Evolutionary conservation across 371 early-diverging fungal species (phyloP).

Genomic region (Rhizopus stolonifer): DNA sequence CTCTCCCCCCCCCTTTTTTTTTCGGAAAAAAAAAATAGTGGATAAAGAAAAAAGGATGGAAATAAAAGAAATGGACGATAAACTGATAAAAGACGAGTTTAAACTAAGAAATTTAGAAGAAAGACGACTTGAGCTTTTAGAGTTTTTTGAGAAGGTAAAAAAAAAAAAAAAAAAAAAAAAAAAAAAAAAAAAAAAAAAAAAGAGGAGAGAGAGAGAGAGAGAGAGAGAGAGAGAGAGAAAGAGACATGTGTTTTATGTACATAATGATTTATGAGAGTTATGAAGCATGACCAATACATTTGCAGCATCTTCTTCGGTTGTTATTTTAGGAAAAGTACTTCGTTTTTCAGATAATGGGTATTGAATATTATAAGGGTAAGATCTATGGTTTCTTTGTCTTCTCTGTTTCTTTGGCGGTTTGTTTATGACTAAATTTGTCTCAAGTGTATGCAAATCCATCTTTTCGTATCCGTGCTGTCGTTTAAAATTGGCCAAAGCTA

Average conservation of each 20-base stretch:
- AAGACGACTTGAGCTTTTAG: slow-evolving; percentile 5
- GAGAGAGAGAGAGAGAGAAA: no score
- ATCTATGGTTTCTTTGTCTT: not conserved
- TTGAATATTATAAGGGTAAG: not conserved
- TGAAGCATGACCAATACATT: slow-evolving; percentile 45
- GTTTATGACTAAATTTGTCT: slow-evolving; percentile 3
- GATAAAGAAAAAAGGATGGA: slow-evolving; percentile 9
- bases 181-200: no score
- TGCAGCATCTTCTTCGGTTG: slow-evolving; percentile 40
- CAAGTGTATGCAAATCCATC: slow-evolving; percentile 29
- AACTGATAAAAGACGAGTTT: slow-evolving; percentile 6
- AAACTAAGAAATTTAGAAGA: slow-evolving; percentile 7
- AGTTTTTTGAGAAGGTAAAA: slow-evolving; percentile 8
- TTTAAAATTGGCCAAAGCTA: slow-evolving; percentile 39
- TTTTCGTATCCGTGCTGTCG: slow-evolving; percentile 33
- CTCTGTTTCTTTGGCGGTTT: not conserved
- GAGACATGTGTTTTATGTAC: no score
- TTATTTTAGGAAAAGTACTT: slow-evolving; percentile 2
- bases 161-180: not conserved
- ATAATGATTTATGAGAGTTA: slow-evolving; percentile 3
- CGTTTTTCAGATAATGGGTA: slow-evolving; percentile 40
- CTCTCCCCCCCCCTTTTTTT: no score
- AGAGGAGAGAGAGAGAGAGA: not conserved
- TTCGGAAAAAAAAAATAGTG: no score
- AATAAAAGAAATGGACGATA: slow-evolving; percentile 1